Evolutionary conservation across 345 rosid species (phyloP).

Genomic region (Chamaenerion angustifolium): DNA sequence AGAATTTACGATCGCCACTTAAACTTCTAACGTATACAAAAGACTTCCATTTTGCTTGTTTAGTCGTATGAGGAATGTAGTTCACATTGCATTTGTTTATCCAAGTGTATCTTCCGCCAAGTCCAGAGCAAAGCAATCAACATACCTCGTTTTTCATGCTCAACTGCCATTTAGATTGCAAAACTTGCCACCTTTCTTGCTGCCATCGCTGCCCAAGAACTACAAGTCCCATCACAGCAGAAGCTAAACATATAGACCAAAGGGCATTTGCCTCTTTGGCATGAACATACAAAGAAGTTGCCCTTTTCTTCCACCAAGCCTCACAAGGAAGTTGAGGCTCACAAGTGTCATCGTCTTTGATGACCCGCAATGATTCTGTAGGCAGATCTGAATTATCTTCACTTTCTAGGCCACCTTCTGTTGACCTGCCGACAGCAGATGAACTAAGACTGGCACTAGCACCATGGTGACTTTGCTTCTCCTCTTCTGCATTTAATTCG

Average conservation of each 20-base stretch:
- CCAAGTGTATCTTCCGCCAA: background rate
- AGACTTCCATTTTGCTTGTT: too few relatives aligned
- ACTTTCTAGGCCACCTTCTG: slow-evolving; percentile 23
- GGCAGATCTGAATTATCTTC: slow-evolving; percentile 19
- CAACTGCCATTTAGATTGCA: slow-evolving; percentile 74
- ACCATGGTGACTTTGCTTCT: slow-evolving; percentile 29
- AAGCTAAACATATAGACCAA: slow-evolving; percentile 91
- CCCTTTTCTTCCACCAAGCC: slow-evolving; percentile 96
- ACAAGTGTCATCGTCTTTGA: slow-evolving; percentile 26
- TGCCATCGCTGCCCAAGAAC: slow-evolving; percentile 95
- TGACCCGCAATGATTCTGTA: slow-evolving; percentile 22
- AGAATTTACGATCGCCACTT: too few relatives aligned
- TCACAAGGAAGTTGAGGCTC: slow-evolving; percentile 55
- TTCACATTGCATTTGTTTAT: too few relatives aligned
- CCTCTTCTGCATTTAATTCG: slow-evolving; percentile 13
- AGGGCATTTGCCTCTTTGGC: slow-evolving; percentile 74
- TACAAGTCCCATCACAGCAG: slow-evolving; percentile 91
- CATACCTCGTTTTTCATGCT: slow-evolving; percentile 57
- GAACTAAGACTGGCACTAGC: slow-evolving; percentile 9
- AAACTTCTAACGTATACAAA: too few relatives aligned
- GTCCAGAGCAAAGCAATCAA: background rate
- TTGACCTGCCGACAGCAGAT: too few relatives aligned
- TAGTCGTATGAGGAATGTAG: too few relatives aligned
- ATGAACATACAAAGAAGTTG: slow-evolving; percentile 54
- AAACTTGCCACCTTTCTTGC: slow-evolving; percentile 83